Evolutionary conservation across 108 stramenopile species (phyloP), one percentile per base, ranked within the genome.

Genomic region (Poteriospumella lacustris): DNA sequence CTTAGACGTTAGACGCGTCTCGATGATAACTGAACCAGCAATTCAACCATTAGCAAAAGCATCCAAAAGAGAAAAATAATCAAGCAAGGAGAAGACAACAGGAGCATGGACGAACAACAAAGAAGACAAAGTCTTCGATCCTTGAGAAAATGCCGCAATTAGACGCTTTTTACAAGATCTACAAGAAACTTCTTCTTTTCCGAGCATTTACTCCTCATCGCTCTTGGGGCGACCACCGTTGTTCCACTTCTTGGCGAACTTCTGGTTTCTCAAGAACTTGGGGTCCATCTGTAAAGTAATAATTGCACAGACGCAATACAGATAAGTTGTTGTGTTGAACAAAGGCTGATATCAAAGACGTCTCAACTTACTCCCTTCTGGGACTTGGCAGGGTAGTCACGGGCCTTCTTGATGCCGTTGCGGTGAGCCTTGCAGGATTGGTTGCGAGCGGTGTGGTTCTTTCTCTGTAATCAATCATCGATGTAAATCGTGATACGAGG

Each of bases 371-470:
- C 79, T 79, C 83, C 83, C 79, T 84, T 84, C 41, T 79, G 79
- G 42, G 81, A 82, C 79, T 82, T 79, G 82, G 80, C 80, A 77
- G 78, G 80, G 79, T 80, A 79, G 82, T 80, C 76, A 9, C 77
- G 79, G 42, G 79, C 82, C 81, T 84, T 84, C 81, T 84, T 84
- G 81, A 84, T 84, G 47, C 83, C 83, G 79, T 82, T 82, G 31
- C 28, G 43, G 73, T 84, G 83, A 31, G 80, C 83, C 81, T 84
- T 84, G 83, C 42, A 58, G 56, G 82, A 81, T 44, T 68, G 69
- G 70, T 84, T 84, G 36, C 83, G 81, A 15, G 69, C 82, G 79
- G 83, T 84, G 83, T 82, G 82, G 83, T 84, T 82, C 83, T 84
- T 84, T 80, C 60, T 64, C 60, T 64, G 36, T 33, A 64, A 33